A percentile compares a stretch with the other conserved stretches of the same genome.
phyloP scores from a whole-genome alignment of 129 eudicot genomes.

The Centrapalus pauciflorus region DNA sequence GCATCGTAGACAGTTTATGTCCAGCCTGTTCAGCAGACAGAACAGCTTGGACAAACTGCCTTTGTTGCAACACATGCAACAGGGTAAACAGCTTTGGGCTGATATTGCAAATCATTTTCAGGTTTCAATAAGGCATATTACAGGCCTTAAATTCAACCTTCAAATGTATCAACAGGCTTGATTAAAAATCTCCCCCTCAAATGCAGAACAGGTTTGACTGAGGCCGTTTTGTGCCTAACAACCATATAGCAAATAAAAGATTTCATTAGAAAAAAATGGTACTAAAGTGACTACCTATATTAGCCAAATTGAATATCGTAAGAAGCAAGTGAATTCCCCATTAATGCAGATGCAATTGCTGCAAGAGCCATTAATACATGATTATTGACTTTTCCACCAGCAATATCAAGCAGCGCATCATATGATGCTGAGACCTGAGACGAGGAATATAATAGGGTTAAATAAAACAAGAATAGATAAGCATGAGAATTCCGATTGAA shows the following conservation, averaged over 20 bases:
- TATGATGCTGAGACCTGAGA: constrained; percentile 79
- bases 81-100: no score
- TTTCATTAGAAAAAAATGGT: background rate
- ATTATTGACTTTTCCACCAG: constrained; percentile 91
- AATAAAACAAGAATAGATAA: background rate
- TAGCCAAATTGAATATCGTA: constrained; percentile 96
- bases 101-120: no score
- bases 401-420: constrained; percentile 73
- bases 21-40: no score
- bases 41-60: no score
- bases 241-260: background rate
- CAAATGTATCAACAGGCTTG: no score
- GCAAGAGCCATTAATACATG: constrained; percentile 99
- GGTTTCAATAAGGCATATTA: no score
- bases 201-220: no score
- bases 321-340: constrained; percentile 93
- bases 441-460: background rate
- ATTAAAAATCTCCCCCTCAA: no score
- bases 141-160: no score
- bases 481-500: background rate
- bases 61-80: no score
- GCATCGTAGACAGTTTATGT: no score
- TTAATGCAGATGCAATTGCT: constrained; percentile 91
- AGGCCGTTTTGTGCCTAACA: no score
- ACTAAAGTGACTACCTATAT: constrained; percentile 52